Percentiles rank a stretch among this genome's conserved stretches.
phyloP scores from a whole-genome alignment of 352 stramenopile genomes.

The Globisporangium barbulae region DNA sequence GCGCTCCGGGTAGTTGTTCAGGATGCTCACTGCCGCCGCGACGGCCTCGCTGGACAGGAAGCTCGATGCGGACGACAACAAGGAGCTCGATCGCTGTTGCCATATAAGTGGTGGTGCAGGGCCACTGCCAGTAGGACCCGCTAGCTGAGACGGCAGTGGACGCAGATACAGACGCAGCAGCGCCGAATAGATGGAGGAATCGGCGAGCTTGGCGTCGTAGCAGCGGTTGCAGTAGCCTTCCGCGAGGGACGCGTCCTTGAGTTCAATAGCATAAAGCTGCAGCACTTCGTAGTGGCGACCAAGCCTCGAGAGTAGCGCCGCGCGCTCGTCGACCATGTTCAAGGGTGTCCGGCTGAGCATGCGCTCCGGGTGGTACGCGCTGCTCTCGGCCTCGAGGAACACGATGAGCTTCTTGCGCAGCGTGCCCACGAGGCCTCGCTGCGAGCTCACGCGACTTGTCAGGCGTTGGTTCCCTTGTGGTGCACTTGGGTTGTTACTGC shows the following conservation, averaged over 20 bases:
- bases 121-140: not conserved
- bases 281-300: constrained; percentile 80
- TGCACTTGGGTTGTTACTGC: not conserved
- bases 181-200: constrained; percentile 81
- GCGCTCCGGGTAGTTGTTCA: constrained; percentile 81
- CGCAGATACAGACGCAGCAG: constrained; percentile 73
- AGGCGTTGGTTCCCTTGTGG: constrained; percentile 19
- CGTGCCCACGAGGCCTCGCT: constrained; percentile 50
- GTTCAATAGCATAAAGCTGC: constrained; percentile 71
- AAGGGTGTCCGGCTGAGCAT: constrained; percentile 71
- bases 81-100: constrained; percentile 22
- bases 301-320: constrained; percentile 66
- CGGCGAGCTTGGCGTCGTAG: constrained; percentile 67
- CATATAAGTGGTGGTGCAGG: constrained; percentile 28
- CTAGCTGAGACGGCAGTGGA: constrained; percentile 23
- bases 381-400: constrained; percentile 56
- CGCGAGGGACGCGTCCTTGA: constrained; percentile 66
- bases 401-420: constrained; percentile 60
- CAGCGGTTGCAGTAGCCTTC: constrained; percentile 82
- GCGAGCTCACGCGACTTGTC: constrained; percentile 52
- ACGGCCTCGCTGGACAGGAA: constrained; percentile 55
- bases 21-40: constrained; percentile 58
- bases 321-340: constrained; percentile 82
- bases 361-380: constrained; percentile 70
- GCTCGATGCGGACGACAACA: not conserved